Conservation (phyloP, 768 basidiomycete species). For the Kockovaella imperatae region DNA sequence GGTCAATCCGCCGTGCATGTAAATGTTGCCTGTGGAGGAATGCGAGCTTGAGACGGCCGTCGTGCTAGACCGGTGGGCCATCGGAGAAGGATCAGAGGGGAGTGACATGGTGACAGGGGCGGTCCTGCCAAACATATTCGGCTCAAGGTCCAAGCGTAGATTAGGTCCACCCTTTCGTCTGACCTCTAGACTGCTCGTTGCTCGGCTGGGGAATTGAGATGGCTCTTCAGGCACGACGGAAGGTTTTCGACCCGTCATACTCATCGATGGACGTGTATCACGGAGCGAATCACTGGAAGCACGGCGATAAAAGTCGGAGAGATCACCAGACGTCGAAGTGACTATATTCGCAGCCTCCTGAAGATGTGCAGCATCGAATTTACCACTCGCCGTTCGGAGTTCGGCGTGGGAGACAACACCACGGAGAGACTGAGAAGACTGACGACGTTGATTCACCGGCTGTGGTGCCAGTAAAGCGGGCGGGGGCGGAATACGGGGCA, state of each 20-base stretch:
- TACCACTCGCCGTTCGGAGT: constrained; percentile 5
- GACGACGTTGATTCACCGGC: constrained; percentile 11
- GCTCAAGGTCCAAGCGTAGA: constrained; percentile 39
- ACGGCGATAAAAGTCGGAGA: constrained; percentile 13
- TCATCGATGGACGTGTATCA: constrained; percentile 3
- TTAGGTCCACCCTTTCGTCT: constrained; percentile 37
- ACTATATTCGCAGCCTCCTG: constrained; percentile 11
- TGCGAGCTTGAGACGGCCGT: constrained; percentile 22
- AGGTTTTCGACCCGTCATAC: constrained; percentile 14
- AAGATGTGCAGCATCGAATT: not conserved
- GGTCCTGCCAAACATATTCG: constrained; percentile 15
- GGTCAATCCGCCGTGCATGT: constrained; percentile 28
- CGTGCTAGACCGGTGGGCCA: constrained; percentile 8
- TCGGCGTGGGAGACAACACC: constrained; percentile 28
- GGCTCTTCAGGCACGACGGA: constrained; percentile 26
- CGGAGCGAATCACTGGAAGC: constrained; percentile 7
- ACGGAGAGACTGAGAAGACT: constrained; percentile 20
- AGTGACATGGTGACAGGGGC: too few relatives aligned
- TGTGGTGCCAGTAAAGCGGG: constrained; percentile 17
- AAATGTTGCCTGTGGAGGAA: constrained; percentile 25
- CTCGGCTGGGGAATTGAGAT: constrained; percentile 6
- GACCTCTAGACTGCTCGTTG: constrained; percentile 34
- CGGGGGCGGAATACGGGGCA: too few relatives aligned
- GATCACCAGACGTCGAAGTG: constrained; percentile 22
- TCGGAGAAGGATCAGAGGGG: too few relatives aligned